Conservation (phyloP, 1,284 basidiomycete species). For the Caloboletus firmus region DNA sequence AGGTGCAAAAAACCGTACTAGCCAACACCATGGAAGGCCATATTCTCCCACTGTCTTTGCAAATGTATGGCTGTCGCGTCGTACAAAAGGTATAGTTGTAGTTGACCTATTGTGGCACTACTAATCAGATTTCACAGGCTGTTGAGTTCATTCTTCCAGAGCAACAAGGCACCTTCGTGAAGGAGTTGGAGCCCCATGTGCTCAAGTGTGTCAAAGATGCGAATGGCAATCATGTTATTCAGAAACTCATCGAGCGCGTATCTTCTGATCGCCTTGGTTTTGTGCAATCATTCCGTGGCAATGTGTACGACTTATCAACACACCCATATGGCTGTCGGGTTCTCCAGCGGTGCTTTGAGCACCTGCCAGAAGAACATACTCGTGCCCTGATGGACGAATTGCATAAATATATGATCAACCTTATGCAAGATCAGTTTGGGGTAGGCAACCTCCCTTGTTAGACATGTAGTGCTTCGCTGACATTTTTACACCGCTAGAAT, state of each 20-base stretch:
- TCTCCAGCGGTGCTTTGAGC: constrained; percentile 90
- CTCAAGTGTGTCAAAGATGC: constrained; percentile 89
- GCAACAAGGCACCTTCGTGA: constrained; percentile 74
- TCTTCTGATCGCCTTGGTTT: constrained; percentile 77
- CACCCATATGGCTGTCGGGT: constrained; percentile 97
- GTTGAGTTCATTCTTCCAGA: constrained; percentile 79
- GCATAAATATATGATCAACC: constrained; percentile 64
- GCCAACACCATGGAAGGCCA: constrained; percentile 80
- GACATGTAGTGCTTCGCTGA: constrained; percentile 1
- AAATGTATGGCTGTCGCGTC: constrained; percentile 97
- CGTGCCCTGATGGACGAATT: constrained; percentile 84
- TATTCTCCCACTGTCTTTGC: constrained; percentile 76
- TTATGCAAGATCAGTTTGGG: constrained; percentile 90
- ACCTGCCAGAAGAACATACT: constrained; percentile 69
- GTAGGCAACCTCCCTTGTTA: constrained; percentile 43
- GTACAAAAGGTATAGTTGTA: constrained; percentile 68
- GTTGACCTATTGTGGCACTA: not conserved
- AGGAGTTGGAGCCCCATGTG: constrained; percentile 81
- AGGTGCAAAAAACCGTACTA: constrained; percentile 71
- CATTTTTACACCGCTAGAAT: constrained; percentile 55
- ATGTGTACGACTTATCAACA: constrained; percentile 82
- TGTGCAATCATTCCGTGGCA: constrained; percentile 75
- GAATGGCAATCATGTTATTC: constrained; percentile 94
- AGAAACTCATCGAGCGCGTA: constrained; percentile 84
- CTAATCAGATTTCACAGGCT: constrained; percentile 51